Evolutionary conservation across 1,139 yeast species (phyloP).

Genomic region (Geotrichum fermentans): DNA sequence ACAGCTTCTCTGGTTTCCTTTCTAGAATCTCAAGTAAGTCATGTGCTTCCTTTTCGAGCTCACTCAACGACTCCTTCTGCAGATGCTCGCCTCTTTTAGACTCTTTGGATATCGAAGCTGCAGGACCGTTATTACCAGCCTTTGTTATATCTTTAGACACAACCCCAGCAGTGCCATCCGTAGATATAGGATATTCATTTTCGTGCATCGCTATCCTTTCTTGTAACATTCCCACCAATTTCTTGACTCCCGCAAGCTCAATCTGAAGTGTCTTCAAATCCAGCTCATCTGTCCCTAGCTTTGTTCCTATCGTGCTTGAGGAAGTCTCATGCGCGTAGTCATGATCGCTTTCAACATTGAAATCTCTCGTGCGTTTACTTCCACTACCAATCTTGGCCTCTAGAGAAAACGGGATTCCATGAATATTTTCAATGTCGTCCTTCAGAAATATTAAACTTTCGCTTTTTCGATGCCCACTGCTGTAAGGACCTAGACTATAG

Average conservation of each 20-base stretch:
- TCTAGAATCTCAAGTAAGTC: constrained; percentile 6
- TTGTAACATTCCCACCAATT: constrained; percentile 6
- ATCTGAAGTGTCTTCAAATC: constrained; percentile 4
- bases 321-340: background rate
- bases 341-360: background rate
- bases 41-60: constrained; percentile 5
- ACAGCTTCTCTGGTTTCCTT: background rate
- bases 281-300: background rate
- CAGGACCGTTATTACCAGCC: background rate
- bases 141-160: background rate
- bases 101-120: background rate
- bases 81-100: background rate
- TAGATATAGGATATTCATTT: too few relatives aligned
- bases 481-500: background rate
- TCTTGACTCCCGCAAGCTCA: constrained; percentile 16
- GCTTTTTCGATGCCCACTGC: background rate
- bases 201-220: constrained; percentile 7
- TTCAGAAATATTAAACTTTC: background rate
- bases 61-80: background rate
- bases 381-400: background rate
- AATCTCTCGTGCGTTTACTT: background rate
- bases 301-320: background rate
- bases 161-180: too few relatives aligned
- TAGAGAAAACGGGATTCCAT: constrained; percentile 4
- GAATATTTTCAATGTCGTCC: background rate